A percentile compares a stretch with the other conserved stretches of the same genome.
These are phyloP conservation scores for Scheffersomyces lignosus DNA, from an alignment of 805 yeast species.

Conservation along the genomic window DNA sequence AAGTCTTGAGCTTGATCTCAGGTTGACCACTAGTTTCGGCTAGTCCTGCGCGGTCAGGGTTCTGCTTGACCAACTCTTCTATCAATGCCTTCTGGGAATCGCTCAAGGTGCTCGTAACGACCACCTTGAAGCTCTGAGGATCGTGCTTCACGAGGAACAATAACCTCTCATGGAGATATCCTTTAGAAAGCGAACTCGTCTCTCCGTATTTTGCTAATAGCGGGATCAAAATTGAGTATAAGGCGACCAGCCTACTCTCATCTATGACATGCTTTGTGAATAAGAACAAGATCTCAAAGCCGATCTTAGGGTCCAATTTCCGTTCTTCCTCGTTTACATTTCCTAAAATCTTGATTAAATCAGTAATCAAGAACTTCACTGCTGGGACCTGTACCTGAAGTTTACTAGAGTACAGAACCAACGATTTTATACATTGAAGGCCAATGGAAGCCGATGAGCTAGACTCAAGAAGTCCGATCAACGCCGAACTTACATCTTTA, in stretches of 20 bases:
- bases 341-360: conserved; percentile 33
- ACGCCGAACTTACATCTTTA: conserved; percentile 16
- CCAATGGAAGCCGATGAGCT: conserved; percentile 28
- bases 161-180: conserved; percentile 48
- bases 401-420: conserved; percentile 41
- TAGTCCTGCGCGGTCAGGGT: conserved; percentile 5
- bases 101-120: conserved; percentile 39
- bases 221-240: conserved; percentile 36
- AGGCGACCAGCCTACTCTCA: conserved; percentile 27
- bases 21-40: conserved; percentile 15
- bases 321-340: conserved; percentile 11
- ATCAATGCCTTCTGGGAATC: conserved; percentile 41
- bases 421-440: conserved; percentile 59
- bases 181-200: conserved; percentile 19
- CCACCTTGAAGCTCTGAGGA: conserved; percentile 49
- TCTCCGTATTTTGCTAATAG: conserved; percentile 31
- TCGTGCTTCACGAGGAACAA: conserved; percentile 46
- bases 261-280: conserved; percentile 38
- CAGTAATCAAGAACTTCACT: conserved; percentile 47
- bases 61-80: conserved; percentile 42
- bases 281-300: conserved; percentile 51
- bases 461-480: conserved; percentile 22
- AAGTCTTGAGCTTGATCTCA: conserved; percentile 51
- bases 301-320: conserved; percentile 18
- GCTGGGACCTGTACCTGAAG: conserved; percentile 32